Evolutionary conservation across 768 basidiomycete genomes (phyloP), one percentile per base, ranked within the genome.

Genomic region (Polyporus arcularius): DNA sequence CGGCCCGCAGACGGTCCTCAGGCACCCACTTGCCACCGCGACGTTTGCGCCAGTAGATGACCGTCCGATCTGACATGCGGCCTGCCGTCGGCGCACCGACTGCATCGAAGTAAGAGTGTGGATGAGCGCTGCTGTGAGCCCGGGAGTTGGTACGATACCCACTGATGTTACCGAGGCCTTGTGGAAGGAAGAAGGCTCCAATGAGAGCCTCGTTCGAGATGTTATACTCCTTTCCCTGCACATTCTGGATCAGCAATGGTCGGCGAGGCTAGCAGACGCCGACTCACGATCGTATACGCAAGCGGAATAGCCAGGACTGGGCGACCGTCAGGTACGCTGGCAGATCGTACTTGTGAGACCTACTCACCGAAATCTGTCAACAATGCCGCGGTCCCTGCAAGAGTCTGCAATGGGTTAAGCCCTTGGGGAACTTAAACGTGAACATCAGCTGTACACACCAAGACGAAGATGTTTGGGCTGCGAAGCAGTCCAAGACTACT

Each of bases 1-100:
- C 74, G 2, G 79, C 85, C 1, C 84, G 79, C 28, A 90, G 77
- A 5, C 88, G 82, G 63, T 88, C 89, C 70, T 91, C 88, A 0
- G 88, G 88, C 45, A 83, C 80, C 86, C 85, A 88, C 2, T 75
- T 65, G 0, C 86, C 87, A 0, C 78, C 78, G 26, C 87, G 80
- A 5, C 73, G 68, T 48, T 76, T 72, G 15, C 79, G 79, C 73
- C 82, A 85, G 42, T 67, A 68, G 16, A 79, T 72, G 26, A 91
- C 75, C 0, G 80, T 72, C 30, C 64, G 61, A 68, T 90, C 89
- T 0, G 89, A 89, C 0, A 88, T 60, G 15, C 75, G 76, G 1
- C 89, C 88, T 0, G 84, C 79, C 6, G 87, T 62, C 3, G 83
- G 82, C 2, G 87, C 83, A 1, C 88, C 87, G 47, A 84, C 86